Percentiles rank a stretch among this genome's conserved stretches.
These are phyloP conservation scores for Lactarius pseudohatsudake DNA, from an alignment of 768 basidiomycete genomes.

Conservation along the genomic window DNA sequence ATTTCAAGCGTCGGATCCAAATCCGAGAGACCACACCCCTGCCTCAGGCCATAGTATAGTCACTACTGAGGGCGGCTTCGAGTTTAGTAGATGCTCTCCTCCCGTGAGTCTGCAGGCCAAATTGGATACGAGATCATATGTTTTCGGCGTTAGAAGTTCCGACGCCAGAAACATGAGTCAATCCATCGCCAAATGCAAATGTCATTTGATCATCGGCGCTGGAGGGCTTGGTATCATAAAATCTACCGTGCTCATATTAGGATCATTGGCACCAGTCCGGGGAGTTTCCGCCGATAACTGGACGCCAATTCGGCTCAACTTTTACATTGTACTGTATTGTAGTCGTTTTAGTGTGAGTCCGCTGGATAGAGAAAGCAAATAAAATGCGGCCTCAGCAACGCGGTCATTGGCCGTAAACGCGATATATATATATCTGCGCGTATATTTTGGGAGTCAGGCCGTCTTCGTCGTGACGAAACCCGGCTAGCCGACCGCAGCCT, in stretches of 20 bases:
- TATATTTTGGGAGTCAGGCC: background rate
- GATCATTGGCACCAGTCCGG: background rate
- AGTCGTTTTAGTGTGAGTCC: background rate
- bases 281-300: background rate
- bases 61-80: too few species aligned
- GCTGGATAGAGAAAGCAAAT: background rate
- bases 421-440: background rate
- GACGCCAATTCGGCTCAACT: background rate
- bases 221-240: background rate
- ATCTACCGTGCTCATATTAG: background rate
- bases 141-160: background rate
- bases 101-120: too few species aligned
- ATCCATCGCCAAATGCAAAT: background rate
- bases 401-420: background rate
- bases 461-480: slow-evolving; percentile 29
- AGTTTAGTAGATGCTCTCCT: background rate
- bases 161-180: background rate
- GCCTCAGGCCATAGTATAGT: too few species aligned
- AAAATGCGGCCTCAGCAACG: background rate
- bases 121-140: background rate
- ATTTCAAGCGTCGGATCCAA: background rate
- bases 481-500: slow-evolving; percentile 22
- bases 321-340: background rate
- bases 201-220: too few species aligned
- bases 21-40: background rate